phyloP scores from a whole-genome alignment of 1,139 yeast species.

The Candida sp. region DNA sequence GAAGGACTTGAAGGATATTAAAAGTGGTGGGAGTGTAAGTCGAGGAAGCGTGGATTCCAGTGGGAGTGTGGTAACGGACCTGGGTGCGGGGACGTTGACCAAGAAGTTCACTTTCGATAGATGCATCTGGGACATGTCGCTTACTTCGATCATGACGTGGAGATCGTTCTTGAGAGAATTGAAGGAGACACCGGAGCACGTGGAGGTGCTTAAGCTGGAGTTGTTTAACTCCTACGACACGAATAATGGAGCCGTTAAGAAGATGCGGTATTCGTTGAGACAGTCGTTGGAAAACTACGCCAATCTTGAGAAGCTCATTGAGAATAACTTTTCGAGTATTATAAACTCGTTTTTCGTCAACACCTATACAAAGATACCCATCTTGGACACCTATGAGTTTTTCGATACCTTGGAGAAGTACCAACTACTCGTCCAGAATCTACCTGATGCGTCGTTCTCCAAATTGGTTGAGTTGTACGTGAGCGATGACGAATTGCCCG shows the following conservation, averaged over 20 bases:
- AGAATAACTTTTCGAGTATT: conserved; percentile 21
- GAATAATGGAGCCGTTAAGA: conserved; percentile 9
- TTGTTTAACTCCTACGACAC: conserved; percentile 23
- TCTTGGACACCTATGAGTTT: conserved; percentile 33
- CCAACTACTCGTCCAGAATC: conserved; percentile 23
- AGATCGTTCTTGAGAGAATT: conserved; percentile 23
- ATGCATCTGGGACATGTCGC: conserved; percentile 46
- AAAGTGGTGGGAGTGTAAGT: conserved; percentile 5
- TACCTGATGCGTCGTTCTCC: conserved; percentile 25
- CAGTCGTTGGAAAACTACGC: conserved; percentile 19
- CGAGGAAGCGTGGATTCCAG: neutral
- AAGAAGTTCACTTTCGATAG: conserved; percentile 16
- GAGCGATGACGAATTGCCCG: conserved; percentile 10
- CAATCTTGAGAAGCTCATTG: conserved; percentile 24
- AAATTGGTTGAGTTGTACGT: conserved; percentile 24
- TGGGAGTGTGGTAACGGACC: neutral
- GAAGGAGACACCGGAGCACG: conserved; percentile 19
- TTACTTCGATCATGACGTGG: conserved; percentile 44
- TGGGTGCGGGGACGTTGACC: neutral
- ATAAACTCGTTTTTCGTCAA: conserved; percentile 38
- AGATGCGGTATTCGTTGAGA: conserved; percentile 12
- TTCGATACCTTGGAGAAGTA: conserved; percentile 35
- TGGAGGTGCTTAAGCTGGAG: conserved; percentile 15
- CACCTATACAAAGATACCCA: conserved; percentile 40
- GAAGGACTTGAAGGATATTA: conserved; percentile 27